Base-by-base conservation (phyloP, 176 grass and related monocot genomes). In the Oryza officinalis region DNA sequence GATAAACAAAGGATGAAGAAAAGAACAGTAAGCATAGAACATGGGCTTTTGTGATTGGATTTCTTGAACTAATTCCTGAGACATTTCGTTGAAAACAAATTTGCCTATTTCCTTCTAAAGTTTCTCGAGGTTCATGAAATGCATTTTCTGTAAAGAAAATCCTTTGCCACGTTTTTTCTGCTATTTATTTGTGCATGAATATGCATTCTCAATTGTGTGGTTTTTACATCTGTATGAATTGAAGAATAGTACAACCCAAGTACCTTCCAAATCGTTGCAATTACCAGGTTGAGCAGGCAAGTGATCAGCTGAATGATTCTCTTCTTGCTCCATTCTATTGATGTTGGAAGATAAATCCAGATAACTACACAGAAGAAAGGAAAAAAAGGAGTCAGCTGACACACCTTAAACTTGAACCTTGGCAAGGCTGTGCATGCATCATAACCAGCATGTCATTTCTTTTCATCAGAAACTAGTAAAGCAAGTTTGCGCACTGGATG, bases 251-350 rank as follows among this genome's bases (percentile, higher is more conserved):
- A 30, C 25, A 86, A n/a, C 33, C 12, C 43, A 89, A 57, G 60
- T 87, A 90, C 88, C 84, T 87, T 87, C 84, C 47, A 65, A 27
- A 28, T 74, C 80, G 2, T 86, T 87, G 23, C 38, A 47, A 61
- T 83, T 57, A 83, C 47, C 79, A 47, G 83, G 67, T 67, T 68
- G 49, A 72, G 30, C 45, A 31, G 13, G 46, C 61, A 79, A 37
- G 7, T 11, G 59, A 68, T 63, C 84, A 90, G 74, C 23, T 33
- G 80, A 40, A 25, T 69, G 79, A 61, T 75, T 79, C 67, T 75
- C 63, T 74, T 75, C 74, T 63, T 87, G 88, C 30, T 81, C 88
- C 84, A 90, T 90, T 75, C 40, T 49, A 65, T 67, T 13, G 27
- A 82, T 67, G 20, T 27, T 65, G 17, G n/a, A 65, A 45, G 8